Percentiles rank a stretch among this genome's conserved stretches.
Evolutionary conservation across 2,329 filamentous ascomycete species (phyloP).

Genomic region (Phyllosticta paracitricarpa): DNA sequence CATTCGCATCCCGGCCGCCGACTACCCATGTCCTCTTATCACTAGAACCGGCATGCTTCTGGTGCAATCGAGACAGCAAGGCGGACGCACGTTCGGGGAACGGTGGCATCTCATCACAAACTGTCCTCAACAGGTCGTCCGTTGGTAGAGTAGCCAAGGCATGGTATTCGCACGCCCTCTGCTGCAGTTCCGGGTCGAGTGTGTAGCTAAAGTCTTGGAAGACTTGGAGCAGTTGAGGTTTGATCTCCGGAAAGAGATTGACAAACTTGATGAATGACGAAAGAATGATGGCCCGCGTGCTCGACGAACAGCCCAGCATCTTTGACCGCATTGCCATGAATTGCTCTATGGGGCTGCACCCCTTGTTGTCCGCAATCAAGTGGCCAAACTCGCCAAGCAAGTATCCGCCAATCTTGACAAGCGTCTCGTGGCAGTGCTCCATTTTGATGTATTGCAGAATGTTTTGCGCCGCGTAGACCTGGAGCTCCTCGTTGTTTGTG

Average conservation of each 20-base stretch:
- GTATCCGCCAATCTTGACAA: slow-evolving; percentile 96
- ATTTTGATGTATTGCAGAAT: slow-evolving; percentile 86
- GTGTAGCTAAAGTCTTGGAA: slow-evolving; percentile 92
- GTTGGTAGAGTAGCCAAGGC: slow-evolving; percentile 74
- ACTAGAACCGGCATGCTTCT: slow-evolving; percentile 85
- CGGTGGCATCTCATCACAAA: slow-evolving; percentile 97
- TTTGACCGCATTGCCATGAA: slow-evolving; percentile 88
- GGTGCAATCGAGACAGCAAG: slow-evolving; percentile 80
- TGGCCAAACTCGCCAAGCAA: slow-evolving; percentile 95
- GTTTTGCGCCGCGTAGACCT: slow-evolving; percentile 91
- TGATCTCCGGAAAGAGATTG: slow-evolving; percentile 97
- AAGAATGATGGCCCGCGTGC: slow-evolving; percentile 84
- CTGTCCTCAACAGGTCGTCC: slow-evolving; percentile 82
- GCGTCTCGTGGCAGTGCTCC: slow-evolving; percentile 88
- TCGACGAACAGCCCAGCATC: slow-evolving; percentile 77
- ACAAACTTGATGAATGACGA: slow-evolving; percentile 97
- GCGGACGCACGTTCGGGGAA: slow-evolving; percentile 93
- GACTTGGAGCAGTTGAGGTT: slow-evolving; percentile 81
- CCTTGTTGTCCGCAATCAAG: slow-evolving; percentile 81
- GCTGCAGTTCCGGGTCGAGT: slow-evolving; percentile 88
- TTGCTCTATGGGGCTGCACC: slow-evolving; percentile 94
- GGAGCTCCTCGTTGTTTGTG: slow-evolving; percentile 96
- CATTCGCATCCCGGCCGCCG: slow-evolving; percentile 90
- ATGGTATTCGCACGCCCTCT: slow-evolving; percentile 91
- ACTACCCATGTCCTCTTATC: slow-evolving; percentile 97